phyloP scores from a whole-genome alignment of 2,329 filamentous ascomycete species.

The Nannizzia gypsea region DNA sequence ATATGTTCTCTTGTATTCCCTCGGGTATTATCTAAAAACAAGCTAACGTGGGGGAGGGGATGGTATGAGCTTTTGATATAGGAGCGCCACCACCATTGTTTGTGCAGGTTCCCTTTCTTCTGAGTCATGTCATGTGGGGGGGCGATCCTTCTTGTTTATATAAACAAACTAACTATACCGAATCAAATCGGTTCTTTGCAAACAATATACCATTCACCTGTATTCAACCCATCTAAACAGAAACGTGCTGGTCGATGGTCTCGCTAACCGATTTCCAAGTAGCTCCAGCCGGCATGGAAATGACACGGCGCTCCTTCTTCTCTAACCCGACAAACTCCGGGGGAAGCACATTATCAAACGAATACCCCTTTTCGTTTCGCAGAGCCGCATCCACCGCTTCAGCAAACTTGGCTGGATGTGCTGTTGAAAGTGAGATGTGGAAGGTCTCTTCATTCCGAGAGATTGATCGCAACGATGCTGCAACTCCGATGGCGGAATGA shows the following conservation, averaged over 20 bases:
- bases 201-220: background rate
- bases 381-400: slow-evolving; percentile 73
- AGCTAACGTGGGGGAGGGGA: background rate
- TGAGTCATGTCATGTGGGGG: background rate
- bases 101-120: background rate
- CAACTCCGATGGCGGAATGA: slow-evolving; percentile 78
- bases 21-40: background rate
- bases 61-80: no score
- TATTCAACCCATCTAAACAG: background rate
- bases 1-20: background rate
- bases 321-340: slow-evolving; percentile 71
- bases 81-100: no score
- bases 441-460: slow-evolving; percentile 41
- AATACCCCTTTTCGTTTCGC: slow-evolving; percentile 57
- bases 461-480: slow-evolving; percentile 61
- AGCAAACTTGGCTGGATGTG: slow-evolving; percentile 91
- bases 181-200: background rate
- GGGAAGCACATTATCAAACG: slow-evolving; percentile 68
- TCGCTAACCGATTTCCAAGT: slow-evolving; percentile 65
- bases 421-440: slow-evolving; percentile 80
- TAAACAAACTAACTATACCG: background rate
- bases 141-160: background rate
- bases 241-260: slow-evolving; percentile 61
- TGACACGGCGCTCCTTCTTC: slow-evolving; percentile 61
- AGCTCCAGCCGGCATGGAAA: slow-evolving; percentile 49